Evolutionary conservation across 164 flowering plant genomes (phyloP).

Genomic region (Piper longum): DNA sequence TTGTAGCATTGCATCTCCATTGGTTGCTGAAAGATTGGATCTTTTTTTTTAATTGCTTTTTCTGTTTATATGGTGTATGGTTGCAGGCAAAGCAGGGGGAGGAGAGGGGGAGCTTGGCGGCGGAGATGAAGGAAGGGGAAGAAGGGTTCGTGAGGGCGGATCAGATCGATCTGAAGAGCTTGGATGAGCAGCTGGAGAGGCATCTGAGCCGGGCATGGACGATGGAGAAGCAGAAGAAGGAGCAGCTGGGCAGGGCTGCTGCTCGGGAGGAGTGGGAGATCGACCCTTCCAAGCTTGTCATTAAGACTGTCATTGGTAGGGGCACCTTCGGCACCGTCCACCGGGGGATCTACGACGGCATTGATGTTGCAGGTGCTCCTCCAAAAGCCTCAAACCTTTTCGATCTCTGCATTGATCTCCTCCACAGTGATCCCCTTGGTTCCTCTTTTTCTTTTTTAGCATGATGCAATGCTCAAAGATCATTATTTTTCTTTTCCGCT

Average conservation of each 20-base stretch:
- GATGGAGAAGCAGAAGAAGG: conserved; percentile 47
- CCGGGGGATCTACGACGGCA: conserved; percentile 25
- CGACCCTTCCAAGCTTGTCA: conserved; percentile 40
- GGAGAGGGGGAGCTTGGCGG: neutral
- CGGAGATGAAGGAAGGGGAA: conserved; percentile 49
- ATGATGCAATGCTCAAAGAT: too few species aligned
- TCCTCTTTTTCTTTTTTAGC: too few species aligned
- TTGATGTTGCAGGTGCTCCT: conserved; percentile 19
- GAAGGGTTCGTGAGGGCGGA: conserved; percentile 95
- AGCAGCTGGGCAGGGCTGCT: conserved; percentile 1
- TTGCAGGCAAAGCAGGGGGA: neutral
- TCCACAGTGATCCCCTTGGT: too few species aligned
- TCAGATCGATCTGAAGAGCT: conserved; percentile 89
- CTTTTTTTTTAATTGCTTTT: neutral
- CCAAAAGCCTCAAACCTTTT: neutral
- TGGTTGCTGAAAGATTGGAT: too few species aligned
- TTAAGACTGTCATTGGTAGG: conserved; percentile 26
- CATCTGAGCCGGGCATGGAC: conserved; percentile 63
- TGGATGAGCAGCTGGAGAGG: conserved; percentile 91
- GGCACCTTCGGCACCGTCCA: conserved; percentile 31
- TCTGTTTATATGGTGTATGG: neutral
- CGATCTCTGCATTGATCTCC: too few species aligned
- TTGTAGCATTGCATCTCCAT: too few species aligned
- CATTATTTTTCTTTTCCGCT: too few species aligned
- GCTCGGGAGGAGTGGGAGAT: conserved; percentile 52